These are phyloP conservation scores for Solanum acaule DNA, from an alignment of 257 asterid species.

Conservation along the genomic window DNA sequence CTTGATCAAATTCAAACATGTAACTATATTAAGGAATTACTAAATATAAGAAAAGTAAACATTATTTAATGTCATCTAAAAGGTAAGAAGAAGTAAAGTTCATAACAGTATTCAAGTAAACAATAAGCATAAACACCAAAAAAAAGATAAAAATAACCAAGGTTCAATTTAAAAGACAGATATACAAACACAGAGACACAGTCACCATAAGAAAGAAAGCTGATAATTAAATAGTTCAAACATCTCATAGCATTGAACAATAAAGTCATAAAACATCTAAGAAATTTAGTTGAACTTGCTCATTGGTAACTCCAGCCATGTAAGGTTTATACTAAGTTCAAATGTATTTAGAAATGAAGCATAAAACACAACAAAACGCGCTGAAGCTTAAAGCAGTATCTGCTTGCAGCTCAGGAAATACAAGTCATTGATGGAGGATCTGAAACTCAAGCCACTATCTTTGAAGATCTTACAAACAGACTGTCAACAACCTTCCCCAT, in stretches of 20 bases:
- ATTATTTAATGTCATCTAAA: neutral
- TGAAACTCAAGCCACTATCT: conserved; percentile 19
- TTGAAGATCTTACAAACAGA: conserved; percentile 26
- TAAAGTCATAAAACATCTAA: neutral
- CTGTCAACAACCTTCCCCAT: conserved; percentile 46
- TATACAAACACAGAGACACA: neutral
- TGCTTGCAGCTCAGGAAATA: neutral
- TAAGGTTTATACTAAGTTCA: neutral
- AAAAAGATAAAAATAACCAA: neutral
- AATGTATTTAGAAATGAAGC: neutral
- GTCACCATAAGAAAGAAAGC: neutral
- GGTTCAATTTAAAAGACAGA: neutral
- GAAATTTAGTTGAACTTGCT: neutral
- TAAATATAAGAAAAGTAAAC: neutral
- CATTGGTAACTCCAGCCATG: neutral
- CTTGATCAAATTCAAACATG: neutral
- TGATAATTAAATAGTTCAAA: neutral
- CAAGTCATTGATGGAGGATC: neutral
- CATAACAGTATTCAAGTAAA: neutral
- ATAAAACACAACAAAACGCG: neutral
- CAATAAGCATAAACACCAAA: neutral
- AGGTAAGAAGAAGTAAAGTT: neutral
- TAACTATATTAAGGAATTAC: no score
- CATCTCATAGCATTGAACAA: neutral
- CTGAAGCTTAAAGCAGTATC: neutral